Conservation (phyloP, 2,329 filamentous ascomycete genomes). For the Bisporella sp. region DNA sequence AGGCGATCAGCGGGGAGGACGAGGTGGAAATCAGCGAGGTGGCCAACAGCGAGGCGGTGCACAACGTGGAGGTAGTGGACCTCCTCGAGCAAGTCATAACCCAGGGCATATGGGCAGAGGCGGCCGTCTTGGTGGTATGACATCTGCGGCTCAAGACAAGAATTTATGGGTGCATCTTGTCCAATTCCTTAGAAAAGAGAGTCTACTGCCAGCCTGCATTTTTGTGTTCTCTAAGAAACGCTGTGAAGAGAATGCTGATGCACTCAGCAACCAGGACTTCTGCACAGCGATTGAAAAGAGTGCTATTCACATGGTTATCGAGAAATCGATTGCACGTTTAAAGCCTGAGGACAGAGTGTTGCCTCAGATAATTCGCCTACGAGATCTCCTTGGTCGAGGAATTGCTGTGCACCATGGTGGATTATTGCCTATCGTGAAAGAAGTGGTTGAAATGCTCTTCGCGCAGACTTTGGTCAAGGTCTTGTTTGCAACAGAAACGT, state of each 20-base stretch:
- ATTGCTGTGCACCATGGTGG: slow-evolving; percentile 97
- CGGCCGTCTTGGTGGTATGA: slow-evolving; percentile 77
- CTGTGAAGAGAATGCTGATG: slow-evolving; percentile 95
- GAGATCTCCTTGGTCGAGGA: slow-evolving; percentile 78
- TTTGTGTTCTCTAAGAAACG: slow-evolving; percentile 98
- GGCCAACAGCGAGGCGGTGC: slow-evolving; percentile 38
- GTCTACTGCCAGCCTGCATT: slow-evolving; percentile 84
- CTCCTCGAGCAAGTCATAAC: slow-evolving; percentile 43
- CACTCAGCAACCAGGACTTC: slow-evolving; percentile 90
- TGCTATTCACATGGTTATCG: slow-evolving; percentile 93
- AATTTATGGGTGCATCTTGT: slow-evolving; percentile 96
- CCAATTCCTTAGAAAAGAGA: slow-evolving; percentile 80
- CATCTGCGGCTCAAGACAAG: slow-evolving; percentile 87
- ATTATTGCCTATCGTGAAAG: slow-evolving; percentile 91
- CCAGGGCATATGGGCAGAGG: slow-evolving; percentile 85
- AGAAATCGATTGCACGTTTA: slow-evolving; percentile 85
- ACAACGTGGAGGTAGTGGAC: slow-evolving; percentile 45
- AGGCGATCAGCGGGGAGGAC: slow-evolving; percentile 41
- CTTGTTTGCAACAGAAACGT: slow-evolving; percentile 94
- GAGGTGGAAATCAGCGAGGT: slow-evolving; percentile 47
- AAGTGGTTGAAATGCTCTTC: slow-evolving; percentile 94
- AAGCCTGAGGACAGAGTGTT: slow-evolving; percentile 83
- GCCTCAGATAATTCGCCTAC: slow-evolving; percentile 85
- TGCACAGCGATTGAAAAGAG: slow-evolving; percentile 93
- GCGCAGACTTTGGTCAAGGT: slow-evolving; percentile 94